Base-by-base conservation (phyloP, 345 rosid species). In the Sisymbrium irio region DNA sequence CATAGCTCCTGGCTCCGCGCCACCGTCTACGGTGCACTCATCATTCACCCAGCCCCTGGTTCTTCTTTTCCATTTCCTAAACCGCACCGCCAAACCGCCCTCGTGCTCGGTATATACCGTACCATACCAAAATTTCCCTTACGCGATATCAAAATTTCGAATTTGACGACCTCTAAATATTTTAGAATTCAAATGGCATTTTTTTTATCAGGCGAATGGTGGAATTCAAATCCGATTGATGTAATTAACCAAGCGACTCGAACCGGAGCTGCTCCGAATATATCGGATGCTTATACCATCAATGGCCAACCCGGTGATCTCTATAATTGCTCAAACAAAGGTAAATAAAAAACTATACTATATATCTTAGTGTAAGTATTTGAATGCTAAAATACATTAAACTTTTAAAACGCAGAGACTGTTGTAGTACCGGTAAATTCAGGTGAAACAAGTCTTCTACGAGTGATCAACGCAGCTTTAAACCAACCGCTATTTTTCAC, bases 1-100 rank as follows among this genome's bases (percentile, higher is more conserved):
- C 98, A 94, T 18, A 94, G 98, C 78, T 88, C 97, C 0, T 94
- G 98, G 98, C 96, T 94, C 22, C 79, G 98, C 79, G 97, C 97
- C 50, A 91, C 97, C 0, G 97, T 94, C 65, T 89, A 89, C 28
- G 98, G 98, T n/a, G 98, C 91, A 64, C 73, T 94, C 11, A 80
- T 91, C 45, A 84, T 94, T 53, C 83, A 70, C 35, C 98, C 98
- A 0, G 78, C 62, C 64, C 78, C 77, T 67, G 96, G 90, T n/a
- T 64, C 86, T 19, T 68, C 90, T 9, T 91, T 91, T 32, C 97
- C 97, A 11, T 91, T 89, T 59, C 77, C 88, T 36, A 85, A 79
- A 71, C 98, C 98, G 0, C 82, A 78, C 17, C 84, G 89, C 0
- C 86, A 91, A 81, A 87, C 90, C 7, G 75, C 93, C 4, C 49